Percentiles rank a stretch among this genome's conserved stretches.
Evolutionary conservation across 768 basidiomycete species (phyloP).

Genomic region (Lanmaoa pseudosensibilis): DNA sequence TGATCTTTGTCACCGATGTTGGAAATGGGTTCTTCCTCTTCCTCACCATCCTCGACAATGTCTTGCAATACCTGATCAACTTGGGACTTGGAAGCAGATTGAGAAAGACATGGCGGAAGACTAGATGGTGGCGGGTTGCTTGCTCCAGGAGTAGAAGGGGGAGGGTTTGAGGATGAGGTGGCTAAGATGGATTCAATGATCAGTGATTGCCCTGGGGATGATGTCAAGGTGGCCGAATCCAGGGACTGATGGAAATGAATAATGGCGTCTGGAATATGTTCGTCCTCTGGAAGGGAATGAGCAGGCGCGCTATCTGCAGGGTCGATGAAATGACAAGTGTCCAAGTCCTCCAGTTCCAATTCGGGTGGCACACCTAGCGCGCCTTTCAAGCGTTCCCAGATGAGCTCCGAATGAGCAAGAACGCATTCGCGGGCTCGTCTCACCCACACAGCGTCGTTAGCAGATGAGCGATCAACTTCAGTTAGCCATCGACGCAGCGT

Average conservation of each 20-base stretch:
- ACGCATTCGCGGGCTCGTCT: constrained; percentile 73
- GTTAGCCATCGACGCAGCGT: constrained; percentile 73
- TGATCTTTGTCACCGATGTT: constrained; percentile 18
- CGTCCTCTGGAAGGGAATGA: not conserved
- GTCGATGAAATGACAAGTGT: not conserved
- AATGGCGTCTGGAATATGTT: not conserved
- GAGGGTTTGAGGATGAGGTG: constrained; percentile 27
- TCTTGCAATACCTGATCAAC: constrained; percentile 47
- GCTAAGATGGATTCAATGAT: constrained; percentile 58
- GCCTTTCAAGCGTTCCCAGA: constrained; percentile 90
- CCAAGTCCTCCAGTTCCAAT: constrained; percentile 60
- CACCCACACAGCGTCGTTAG: constrained; percentile 73
- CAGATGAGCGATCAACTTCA: constrained; percentile 57
- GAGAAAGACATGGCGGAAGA: constrained; percentile 34
- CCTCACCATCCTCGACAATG: constrained; percentile 50
- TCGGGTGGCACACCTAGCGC: constrained; percentile 87
- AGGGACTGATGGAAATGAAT: not conserved
- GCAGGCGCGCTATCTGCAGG: not conserved
- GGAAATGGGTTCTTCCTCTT: constrained; percentile 43
- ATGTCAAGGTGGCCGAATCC: constrained; percentile 12
- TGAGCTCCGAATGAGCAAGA: constrained; percentile 73
- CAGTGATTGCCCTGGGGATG: constrained; percentile 16
- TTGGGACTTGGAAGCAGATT: constrained; percentile 26
- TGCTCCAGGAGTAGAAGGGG: constrained; percentile 17
- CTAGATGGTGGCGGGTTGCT: constrained; percentile 41